A percentile compares a stretch with the other conserved stretches of the same genome.
Conservation (phyloP, 257 asterid species). For the Solanum pennellii region DNA sequence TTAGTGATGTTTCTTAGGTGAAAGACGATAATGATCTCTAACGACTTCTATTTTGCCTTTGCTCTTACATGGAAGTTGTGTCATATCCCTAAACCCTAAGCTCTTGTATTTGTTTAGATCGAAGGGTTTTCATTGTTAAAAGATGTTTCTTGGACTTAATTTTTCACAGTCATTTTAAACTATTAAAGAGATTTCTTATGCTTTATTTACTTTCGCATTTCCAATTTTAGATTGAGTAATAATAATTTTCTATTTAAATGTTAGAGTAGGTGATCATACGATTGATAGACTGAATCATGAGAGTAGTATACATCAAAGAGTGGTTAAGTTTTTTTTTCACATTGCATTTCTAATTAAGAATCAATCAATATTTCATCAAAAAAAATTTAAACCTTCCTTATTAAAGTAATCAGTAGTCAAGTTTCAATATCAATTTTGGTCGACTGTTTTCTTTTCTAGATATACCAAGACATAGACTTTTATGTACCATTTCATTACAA, state of each 20-base stretch:
- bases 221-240: no score
- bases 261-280: not conserved
- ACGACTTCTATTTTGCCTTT: not conserved
- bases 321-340: not conserved
- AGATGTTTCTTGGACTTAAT: not conserved
- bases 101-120: not conserved
- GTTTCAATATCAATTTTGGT: not conserved
- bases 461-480: not conserved
- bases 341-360: not conserved
- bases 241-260: accelerated
- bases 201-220: no score
- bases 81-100: not conserved
- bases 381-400: not conserved
- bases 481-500: not conserved
- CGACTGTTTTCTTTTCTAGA: not conserved
- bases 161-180: not conserved
- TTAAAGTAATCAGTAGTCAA: not conserved
- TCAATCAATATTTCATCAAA: not conserved
- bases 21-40: not conserved
- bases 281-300: no score
- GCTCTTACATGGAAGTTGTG: not conserved
- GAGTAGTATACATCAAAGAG: not conserved
- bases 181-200: no score
- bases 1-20: not conserved
- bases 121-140: not conserved